phyloP scores from a whole-genome alignment of 2,329 filamentous ascomycete genomes.

The Claviceps arundinis region DNA sequence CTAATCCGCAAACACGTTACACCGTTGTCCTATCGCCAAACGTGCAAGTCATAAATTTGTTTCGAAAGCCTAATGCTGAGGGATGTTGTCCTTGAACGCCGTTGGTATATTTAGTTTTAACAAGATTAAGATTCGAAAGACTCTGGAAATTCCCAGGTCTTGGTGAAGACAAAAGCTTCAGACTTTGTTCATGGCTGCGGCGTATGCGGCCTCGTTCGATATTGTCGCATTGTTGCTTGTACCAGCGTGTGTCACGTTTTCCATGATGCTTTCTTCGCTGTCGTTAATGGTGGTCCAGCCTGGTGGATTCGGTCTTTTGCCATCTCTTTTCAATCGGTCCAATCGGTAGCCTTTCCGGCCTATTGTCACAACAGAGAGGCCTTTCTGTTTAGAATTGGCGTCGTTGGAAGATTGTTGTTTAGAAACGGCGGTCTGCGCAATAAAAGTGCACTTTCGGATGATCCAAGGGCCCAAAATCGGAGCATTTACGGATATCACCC shows the following conservation, averaged over 20 bases:
- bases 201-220: background rate
- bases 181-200: background rate
- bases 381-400: background rate
- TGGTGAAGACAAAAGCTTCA: background rate
- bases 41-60: too few species aligned
- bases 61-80: too few species aligned
- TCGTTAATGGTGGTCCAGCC: constrained; percentile 13
- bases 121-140: background rate
- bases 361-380: constrained; percentile 10
- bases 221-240: background rate
- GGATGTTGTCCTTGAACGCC: too few species aligned
- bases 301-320: constrained; percentile 4
- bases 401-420: background rate
- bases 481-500: constrained; percentile 12
- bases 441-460: constrained; percentile 8
- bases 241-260: background rate
- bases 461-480: constrained; percentile 14
- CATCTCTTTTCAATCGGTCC: constrained; percentile 8
- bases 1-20: too few species aligned
- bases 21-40: too few species aligned
- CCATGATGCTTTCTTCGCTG: constrained; percentile 11
- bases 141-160: background rate
- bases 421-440: constrained; percentile 7
- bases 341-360: constrained; percentile 9
- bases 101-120: background rate